These are phyloP conservation scores for Epichloe scottii DNA, from an alignment of 2,329 filamentous ascomycete species.

Conservation along the genomic window DNA sequence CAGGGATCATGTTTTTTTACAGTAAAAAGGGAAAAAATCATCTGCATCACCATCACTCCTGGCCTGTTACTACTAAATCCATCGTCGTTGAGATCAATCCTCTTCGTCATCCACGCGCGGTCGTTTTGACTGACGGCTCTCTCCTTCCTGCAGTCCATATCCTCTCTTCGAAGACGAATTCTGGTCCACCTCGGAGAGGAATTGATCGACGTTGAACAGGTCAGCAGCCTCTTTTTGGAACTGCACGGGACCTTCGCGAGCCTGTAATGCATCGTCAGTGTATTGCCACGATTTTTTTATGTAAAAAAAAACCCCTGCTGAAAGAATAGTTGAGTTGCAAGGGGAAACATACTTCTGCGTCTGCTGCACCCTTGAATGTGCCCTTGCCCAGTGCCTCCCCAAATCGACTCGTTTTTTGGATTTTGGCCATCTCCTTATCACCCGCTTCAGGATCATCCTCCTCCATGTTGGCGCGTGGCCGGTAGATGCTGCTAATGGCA, in stretches of 20 bases:
- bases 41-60: not conserved
- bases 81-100: constrained; percentile 19
- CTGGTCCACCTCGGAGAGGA: constrained; percentile 69
- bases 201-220: constrained; percentile 89
- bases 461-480: constrained; percentile 61
- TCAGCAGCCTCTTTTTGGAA: constrained; percentile 83
- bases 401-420: constrained; percentile 75
- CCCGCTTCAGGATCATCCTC: constrained; percentile 71
- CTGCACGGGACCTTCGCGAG: constrained; percentile 81
- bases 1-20: not conserved
- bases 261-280: constrained; percentile 32
- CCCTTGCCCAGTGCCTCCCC: constrained; percentile 76
- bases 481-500: constrained; percentile 87
- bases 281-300: not conserved
- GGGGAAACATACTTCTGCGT: constrained; percentile 55
- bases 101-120: constrained; percentile 66
- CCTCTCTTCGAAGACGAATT: constrained; percentile 55
- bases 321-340: not conserved
- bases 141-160: constrained; percentile 61
- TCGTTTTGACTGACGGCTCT: constrained; percentile 52
- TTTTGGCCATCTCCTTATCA: constrained; percentile 73
- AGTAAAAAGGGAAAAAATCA: not conserved
- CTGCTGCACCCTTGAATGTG: constrained; percentile 77
- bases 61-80: constrained; percentile 1
- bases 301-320: not conserved